Evolutionary conservation across 768 basidiomycete genomes (phyloP), one percentile per base, ranked within the genome.

Genomic region (Rhodotorula taiwanensis): DNA sequence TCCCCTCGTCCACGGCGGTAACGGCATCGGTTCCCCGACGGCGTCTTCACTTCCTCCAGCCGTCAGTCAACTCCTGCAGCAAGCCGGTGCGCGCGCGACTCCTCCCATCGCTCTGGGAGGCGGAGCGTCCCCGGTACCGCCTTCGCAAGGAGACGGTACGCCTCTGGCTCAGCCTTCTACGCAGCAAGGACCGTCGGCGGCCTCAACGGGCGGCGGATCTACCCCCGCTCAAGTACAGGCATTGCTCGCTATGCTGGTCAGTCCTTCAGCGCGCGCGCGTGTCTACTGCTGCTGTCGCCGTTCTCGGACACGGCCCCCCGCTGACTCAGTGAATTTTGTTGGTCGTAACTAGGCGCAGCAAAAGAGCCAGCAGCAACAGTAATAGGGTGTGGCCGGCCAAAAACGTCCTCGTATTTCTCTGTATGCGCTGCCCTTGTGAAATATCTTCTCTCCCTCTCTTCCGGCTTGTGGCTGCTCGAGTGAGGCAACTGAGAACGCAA

Each of bases 281-380:
- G n/a, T n/a, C n/a, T n/a, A n/a, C n/a, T n/a, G n/a, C n/a, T n/a
- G n/a, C n/a, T n/a, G 18, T 59, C 33, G 34, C 55, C 77, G 50
- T n/a, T 79, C 74, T 21, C 75, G 75, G 50, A 50, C 41, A 15
- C 60, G 49, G 36, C 66, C 63, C 43, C 69, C 48, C 13, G 45
- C 48, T 4, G 2, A 5, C 31, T 13, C 31, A 16, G 10, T 49
- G 30, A 49, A 15, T 14, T 28, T 25, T 47, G 11, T 14, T 25
- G 3, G 25, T 47, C 11, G n/a, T 28, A 15, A 3, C 5, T 27
- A 47, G 27, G 25, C 36, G 9, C 36, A 25, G 9, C 45, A 28
- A 16, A 25, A 15, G 27, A 25, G 27, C 5, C 27, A 47, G 45
- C 42, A 43, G 42, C 13, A 11, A 20, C 21, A 43, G 20, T 39